Conservation (phyloP, 2,329 filamentous ascomycete species). For the Hypoxylon sp. region DNA sequence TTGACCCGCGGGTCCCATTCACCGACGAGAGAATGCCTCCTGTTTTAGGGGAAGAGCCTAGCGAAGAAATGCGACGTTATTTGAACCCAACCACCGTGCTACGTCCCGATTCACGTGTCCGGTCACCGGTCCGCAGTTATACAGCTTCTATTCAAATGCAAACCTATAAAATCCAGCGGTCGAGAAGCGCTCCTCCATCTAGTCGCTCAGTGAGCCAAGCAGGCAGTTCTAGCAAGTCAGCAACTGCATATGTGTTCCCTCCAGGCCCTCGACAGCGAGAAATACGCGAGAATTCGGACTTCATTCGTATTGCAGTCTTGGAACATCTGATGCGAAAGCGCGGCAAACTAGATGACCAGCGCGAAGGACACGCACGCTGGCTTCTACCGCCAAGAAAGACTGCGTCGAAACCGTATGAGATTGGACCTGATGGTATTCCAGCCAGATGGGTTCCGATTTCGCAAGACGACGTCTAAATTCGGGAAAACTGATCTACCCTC, state of each 20-base stretch:
- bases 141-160: slow-evolving; percentile 79
- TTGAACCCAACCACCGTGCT: slow-evolving; percentile 71
- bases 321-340: slow-evolving; percentile 77
- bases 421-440: slow-evolving; percentile 70
- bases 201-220: slow-evolving; percentile 46
- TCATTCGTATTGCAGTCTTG: slow-evolving; percentile 78
- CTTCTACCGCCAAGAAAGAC: slow-evolving; percentile 74
- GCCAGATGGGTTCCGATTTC: slow-evolving; percentile 66
- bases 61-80: slow-evolving; percentile 74
- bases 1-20: slow-evolving; percentile 74
- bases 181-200: slow-evolving; percentile 54
- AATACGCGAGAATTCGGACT: slow-evolving; percentile 77
- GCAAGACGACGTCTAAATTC: slow-evolving; percentile 39
- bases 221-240: slow-evolving; percentile 48
- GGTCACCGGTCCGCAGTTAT: slow-evolving; percentile 58
- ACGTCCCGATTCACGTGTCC: slow-evolving; percentile 58
- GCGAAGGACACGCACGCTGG: slow-evolving; percentile 75
- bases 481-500: neutral
- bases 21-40: slow-evolving; percentile 76
- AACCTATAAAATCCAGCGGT: slow-evolving; percentile 72
- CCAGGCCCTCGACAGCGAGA: slow-evolving; percentile 71
- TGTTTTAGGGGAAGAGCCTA: slow-evolving; percentile 72
- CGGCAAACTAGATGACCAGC: slow-evolving; percentile 74
- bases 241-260: slow-evolving; percentile 54
- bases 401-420: slow-evolving; percentile 65